phyloP scores from a whole-genome alignment of 257 asterid species.

The Nicotiana tabacum region DNA sequence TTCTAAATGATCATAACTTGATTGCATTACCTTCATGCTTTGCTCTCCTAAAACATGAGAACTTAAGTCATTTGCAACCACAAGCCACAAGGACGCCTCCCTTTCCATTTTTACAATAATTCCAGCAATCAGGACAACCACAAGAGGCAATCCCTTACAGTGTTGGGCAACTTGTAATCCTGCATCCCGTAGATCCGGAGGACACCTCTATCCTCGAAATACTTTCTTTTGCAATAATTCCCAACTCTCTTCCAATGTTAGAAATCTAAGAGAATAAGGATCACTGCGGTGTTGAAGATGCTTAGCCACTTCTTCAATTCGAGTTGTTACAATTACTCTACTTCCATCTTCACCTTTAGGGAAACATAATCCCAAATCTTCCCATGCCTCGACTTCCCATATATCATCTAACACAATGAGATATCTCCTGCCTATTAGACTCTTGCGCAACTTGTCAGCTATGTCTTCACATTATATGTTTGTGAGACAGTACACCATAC shows the following conservation, averaged over 20 bases:
- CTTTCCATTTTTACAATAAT: not conserved
- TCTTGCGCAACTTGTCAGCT: not conserved
- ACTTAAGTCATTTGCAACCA: not conserved
- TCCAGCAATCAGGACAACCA: not conserved
- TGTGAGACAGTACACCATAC: not conserved
- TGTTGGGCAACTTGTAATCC: not conserved
- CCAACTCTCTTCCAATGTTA: not conserved
- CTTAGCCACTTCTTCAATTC: not conserved
- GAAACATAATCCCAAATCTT: not conserved
- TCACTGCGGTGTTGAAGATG: not conserved
- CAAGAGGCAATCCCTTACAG: not conserved
- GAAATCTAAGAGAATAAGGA: conserved; percentile 1
- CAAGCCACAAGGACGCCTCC: not conserved
- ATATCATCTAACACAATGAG: not conserved
- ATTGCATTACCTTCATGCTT: not conserved
- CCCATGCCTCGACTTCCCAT: not conserved
- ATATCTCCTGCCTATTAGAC: not conserved
- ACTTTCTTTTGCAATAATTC: not conserved
- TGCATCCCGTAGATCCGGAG: not conserved
- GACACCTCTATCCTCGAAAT: not conserved
- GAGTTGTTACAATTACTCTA: not conserved
- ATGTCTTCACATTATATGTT: not conserved
- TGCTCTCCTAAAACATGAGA: not conserved
- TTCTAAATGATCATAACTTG: not conserved
- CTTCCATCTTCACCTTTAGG: not conserved